phyloP scores from a whole-genome alignment of 2,329 filamentous ascomycete genomes.

The Ceratocystis huliohia region DNA sequence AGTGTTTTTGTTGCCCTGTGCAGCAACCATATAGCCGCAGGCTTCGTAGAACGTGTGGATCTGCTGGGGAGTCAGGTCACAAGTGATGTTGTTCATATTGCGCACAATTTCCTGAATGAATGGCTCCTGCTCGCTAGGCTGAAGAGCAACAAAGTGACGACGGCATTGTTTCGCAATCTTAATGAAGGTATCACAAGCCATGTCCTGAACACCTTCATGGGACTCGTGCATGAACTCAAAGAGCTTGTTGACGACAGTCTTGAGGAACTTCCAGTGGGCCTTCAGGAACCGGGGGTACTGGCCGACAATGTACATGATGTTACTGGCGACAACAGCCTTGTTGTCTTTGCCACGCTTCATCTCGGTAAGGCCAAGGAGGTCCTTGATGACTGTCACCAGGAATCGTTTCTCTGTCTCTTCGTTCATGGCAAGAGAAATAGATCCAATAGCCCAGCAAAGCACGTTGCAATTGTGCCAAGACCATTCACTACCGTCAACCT shows the following conservation, averaged over 20 bases:
- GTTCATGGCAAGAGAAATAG: conserved; percentile 97
- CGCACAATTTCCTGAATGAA: conserved; percentile 98
- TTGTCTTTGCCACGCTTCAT: conserved; percentile 99
- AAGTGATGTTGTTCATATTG: conserved; percentile 90
- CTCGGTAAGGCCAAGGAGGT: conserved; percentile 87
- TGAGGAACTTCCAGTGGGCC: conserved; percentile 98
- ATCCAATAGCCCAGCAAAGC: conserved; percentile 97
- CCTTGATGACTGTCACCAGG: conserved; percentile 96
- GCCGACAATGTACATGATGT: conserved; percentile 99
- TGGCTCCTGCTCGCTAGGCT: conserved; percentile 85
- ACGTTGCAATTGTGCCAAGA: conserved; percentile 99
- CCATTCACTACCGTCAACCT: conserved; percentile 93
- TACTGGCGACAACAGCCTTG: conserved; percentile 96
- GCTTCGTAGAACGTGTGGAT: conserved; percentile 99
- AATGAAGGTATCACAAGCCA: conserved; percentile 99
- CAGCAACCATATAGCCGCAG: conserved; percentile 97
- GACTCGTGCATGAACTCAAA: conserved; percentile 99
- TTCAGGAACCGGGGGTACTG: conserved; percentile 98
- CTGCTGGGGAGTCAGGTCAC: conserved; percentile 88
- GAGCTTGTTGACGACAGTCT: conserved; percentile 98
- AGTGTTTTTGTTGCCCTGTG: conserved; percentile 85
- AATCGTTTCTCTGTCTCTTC: conserved; percentile 98
- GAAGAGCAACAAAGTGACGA: conserved; percentile 89
- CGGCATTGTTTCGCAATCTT: conserved; percentile 98
- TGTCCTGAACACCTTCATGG: conserved; percentile 97